Evolutionary conservation across 2,329 filamentous ascomycete genomes (phyloP).

Genomic region (Dothidotthia symphoricarpi): DNA sequence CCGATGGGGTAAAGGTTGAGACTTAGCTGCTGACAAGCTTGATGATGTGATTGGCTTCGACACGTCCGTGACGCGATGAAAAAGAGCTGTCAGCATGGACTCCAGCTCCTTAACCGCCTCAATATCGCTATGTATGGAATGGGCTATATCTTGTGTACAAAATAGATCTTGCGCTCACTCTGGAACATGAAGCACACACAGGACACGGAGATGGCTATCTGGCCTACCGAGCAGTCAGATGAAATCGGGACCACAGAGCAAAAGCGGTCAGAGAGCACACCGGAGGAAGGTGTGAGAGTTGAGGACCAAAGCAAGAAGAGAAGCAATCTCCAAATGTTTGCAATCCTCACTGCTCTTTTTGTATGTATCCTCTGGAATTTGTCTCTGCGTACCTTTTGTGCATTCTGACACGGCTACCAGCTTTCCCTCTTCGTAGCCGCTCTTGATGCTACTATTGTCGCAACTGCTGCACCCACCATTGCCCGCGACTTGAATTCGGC

Average conservation of each 20-base stretch:
- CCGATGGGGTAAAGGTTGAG: neutral
- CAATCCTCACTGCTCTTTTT: slow-evolving; percentile 35
- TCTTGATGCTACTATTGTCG: slow-evolving; percentile 57
- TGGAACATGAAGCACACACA: slow-evolving; percentile 6
- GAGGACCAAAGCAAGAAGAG: slow-evolving; percentile 16
- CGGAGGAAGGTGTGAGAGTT: slow-evolving; percentile 5
- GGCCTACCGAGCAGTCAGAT: too few species aligned
- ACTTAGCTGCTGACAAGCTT: neutral
- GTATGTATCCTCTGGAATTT: slow-evolving; percentile 18
- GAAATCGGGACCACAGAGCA: neutral
- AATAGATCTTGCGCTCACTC: too few species aligned
- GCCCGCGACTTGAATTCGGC: slow-evolving; percentile 62
- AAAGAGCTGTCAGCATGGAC: slow-evolving; percentile 1
- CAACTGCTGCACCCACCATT: slow-evolving; percentile 67
- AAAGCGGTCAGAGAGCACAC: slow-evolving; percentile 1
- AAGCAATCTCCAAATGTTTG: slow-evolving; percentile 26
- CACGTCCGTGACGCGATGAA: slow-evolving; percentile 5
- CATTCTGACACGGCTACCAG: slow-evolving; percentile 12
- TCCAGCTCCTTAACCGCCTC: neutral
- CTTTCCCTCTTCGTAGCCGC: slow-evolving; percentile 45
- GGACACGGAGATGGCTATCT: slow-evolving; percentile 12
- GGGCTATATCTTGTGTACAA: too few species aligned
- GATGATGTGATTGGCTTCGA: slow-evolving; percentile 2
- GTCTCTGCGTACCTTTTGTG: neutral
- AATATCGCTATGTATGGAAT: too few species aligned